Evolutionary conservation across 208 protist genomes (phyloP).

Genomic region (Crithidia bombi): DNA sequence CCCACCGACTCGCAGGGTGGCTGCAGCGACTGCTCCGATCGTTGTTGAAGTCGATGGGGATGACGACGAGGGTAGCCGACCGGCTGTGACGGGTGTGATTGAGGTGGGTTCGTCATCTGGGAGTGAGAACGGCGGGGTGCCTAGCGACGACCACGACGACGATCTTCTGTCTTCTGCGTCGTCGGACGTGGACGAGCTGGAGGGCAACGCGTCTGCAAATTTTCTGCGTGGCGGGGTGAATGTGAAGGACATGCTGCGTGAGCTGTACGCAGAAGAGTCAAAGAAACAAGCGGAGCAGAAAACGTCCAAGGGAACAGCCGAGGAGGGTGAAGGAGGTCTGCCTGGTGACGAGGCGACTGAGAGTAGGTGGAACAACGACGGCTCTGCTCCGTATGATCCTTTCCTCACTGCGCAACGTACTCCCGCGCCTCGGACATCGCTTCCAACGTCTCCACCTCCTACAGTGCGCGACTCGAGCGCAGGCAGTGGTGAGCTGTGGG

Average conservation of each 20-base stretch:
- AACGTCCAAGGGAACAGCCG: constrained; percentile 5
- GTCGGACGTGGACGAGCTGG: background rate
- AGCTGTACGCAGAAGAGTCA: constrained; percentile 26
- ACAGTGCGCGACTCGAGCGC: background rate
- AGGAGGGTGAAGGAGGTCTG: background rate
- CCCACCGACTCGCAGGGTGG: background rate
- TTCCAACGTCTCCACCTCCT: background rate
- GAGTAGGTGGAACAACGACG: background rate
- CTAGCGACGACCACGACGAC: background rate
- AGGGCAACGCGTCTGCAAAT: background rate
- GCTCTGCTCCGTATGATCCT: background rate
- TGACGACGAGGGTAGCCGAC: background rate
- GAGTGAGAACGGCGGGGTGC: background rate
- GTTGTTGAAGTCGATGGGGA: constrained; percentile 7
- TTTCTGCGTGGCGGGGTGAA: constrained; percentile 26
- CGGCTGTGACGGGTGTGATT: background rate
- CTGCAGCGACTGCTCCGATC: background rate
- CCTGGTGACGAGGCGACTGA: background rate
- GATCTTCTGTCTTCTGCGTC: background rate
- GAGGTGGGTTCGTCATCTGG: constrained; percentile 8
- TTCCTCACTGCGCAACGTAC: background rate
- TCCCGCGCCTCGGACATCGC: background rate
- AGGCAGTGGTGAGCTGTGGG: constrained; percentile 55
- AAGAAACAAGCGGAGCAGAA: constrained; percentile 13
- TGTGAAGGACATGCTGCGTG: constrained; percentile 24